Evolutionary conservation across 441 rosid genomes (phyloP).

Genomic region (Euphorbia schlechtendalii): DNA sequence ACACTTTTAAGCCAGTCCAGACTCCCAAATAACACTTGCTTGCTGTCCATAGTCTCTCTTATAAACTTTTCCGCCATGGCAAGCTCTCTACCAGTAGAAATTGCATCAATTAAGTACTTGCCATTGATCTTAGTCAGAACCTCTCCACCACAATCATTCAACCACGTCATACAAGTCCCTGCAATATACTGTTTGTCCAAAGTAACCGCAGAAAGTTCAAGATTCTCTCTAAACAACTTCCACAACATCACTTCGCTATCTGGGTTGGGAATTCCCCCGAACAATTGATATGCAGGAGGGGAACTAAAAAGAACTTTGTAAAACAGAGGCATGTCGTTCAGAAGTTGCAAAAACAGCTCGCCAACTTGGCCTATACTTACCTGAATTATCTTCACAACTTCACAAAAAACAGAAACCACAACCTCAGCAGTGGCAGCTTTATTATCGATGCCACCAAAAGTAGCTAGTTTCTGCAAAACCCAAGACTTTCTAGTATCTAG

Average conservation of each 20-base stretch:
- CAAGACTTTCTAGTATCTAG: conserved; percentile 76
- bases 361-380: conserved; percentile 83
- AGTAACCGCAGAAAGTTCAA: conserved; percentile 51
- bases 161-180: conserved; percentile 64
- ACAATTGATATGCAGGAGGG: conserved; percentile 91
- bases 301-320: conserved; percentile 73
- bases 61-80: conserved; percentile 73
- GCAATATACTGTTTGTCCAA: conserved; percentile 59
- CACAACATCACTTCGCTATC: conserved; percentile 89
- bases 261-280: conserved; percentile 91
- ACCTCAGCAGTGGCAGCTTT: conserved; percentile 11
- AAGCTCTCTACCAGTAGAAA: conserved; percentile 65
- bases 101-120: conserved; percentile 56
- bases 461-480: conserved; percentile 56
- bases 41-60: conserved; percentile 77
- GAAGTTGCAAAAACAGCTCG: conserved; percentile 75
- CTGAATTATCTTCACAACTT: conserved; percentile 65
- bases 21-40: conserved; percentile 78
- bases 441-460: conserved; percentile 20
- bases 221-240: conserved; percentile 72
- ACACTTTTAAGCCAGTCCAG: conserved; percentile 91
- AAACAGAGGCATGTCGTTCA: conserved; percentile 87
- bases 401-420: conserved; percentile 61
- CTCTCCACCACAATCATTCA: conserved; percentile 64
- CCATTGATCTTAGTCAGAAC: conserved; percentile 61